phyloP scores from a whole-genome alignment of 1,284 basidiomycete species.

The Ganoderma sinense region DNA sequence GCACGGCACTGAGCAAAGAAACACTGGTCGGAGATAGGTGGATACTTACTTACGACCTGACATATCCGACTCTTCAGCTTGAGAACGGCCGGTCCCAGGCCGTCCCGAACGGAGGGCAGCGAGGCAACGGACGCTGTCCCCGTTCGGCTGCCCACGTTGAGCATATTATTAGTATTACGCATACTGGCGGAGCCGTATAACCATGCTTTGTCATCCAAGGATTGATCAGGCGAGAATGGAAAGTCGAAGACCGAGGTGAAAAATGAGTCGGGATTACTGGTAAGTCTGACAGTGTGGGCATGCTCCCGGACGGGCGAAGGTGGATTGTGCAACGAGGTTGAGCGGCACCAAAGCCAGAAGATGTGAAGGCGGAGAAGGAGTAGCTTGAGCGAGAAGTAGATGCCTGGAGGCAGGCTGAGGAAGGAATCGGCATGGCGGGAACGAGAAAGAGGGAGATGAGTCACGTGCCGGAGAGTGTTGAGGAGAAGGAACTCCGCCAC shows the following conservation, averaged over 20 bases:
- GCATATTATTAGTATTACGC: constrained; percentile 2
- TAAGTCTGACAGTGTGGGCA: not conserved
- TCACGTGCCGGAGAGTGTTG: constrained; percentile 24
- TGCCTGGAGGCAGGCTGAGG: not conserved
- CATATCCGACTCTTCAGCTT: not conserved
- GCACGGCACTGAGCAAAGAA: not conserved
- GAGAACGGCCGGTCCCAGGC: not conserved
- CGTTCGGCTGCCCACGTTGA: not conserved
- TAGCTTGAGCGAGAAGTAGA: not conserved
- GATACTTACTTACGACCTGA: constrained; percentile 1
- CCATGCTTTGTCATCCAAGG: constrained; percentile 15
- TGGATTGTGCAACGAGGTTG: not conserved
- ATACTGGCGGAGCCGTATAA: constrained; percentile 3
- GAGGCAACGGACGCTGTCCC: not conserved
- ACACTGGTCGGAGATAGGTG: not conserved
- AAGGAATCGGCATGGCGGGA: constrained; percentile 17
- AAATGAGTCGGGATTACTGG: not conserved
- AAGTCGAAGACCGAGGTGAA: not conserved
- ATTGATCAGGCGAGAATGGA: not conserved
- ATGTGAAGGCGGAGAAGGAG: not conserved
- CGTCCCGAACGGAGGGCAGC: not conserved
- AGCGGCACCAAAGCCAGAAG: not conserved
- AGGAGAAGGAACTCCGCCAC: constrained; percentile 35
- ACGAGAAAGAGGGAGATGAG: not conserved
- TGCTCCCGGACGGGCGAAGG: not conserved